These are phyloP conservation scores for Neoscytalidium dimidiatum DNA, from an alignment of 2,329 filamentous ascomycete species.

Conservation along the genomic window DNA sequence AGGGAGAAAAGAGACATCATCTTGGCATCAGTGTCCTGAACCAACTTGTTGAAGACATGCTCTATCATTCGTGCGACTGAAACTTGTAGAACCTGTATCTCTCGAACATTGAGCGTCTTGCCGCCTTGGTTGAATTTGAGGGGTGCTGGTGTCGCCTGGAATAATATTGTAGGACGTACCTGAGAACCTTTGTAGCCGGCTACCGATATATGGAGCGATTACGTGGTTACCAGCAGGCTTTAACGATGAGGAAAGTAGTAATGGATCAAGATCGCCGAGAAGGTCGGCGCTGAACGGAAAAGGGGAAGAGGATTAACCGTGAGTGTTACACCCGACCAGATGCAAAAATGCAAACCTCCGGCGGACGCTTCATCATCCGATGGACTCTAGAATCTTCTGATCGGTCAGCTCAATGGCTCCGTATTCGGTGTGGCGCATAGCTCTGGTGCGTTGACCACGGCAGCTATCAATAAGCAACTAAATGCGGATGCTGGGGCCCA, in stretches of 20 bases:
- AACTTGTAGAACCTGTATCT: background rate
- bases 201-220: too few relatives aligned
- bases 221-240: too few relatives aligned
- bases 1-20: background rate
- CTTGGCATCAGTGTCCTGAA: background rate
- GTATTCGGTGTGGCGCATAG: background rate
- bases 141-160: too few relatives aligned
- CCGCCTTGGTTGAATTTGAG: too few relatives aligned
- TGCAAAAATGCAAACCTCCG: background rate
- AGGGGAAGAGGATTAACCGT: too few relatives aligned
- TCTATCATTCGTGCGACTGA: background rate
- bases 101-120: too few relatives aligned
- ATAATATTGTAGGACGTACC: too few relatives aligned
- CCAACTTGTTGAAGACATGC: too few relatives aligned
- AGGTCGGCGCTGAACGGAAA: too few relatives aligned
- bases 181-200: too few relatives aligned
- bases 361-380: background rate
- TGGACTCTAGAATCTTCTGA: constrained; percentile 5
- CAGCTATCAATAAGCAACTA: background rate
- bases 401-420: background rate
- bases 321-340: background rate
- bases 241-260: too few relatives aligned
- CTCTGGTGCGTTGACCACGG: background rate
- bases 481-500: background rate
- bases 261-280: too few relatives aligned